Conservation (phyloP, 176 grass and related monocot species). For the Triticum aestivum region DNA sequence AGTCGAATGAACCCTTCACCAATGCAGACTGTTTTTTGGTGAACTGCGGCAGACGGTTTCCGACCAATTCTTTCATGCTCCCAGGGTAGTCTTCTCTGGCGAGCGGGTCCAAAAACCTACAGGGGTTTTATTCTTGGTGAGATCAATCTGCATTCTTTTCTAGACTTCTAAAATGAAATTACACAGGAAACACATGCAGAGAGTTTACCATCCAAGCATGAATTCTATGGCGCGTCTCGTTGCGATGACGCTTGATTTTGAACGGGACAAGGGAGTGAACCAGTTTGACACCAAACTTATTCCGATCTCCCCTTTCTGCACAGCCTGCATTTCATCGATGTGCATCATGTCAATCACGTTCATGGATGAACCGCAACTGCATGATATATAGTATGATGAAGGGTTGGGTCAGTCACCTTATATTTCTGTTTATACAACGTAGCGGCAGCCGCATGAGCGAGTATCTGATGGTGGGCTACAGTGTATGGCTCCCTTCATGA, state of each 20-base stretch:
- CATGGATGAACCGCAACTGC: not conserved
- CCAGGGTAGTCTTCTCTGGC: conserved; percentile 37
- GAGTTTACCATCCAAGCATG: conserved; percentile 61
- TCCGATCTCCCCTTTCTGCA: conserved; percentile 50
- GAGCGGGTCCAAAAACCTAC: conserved; percentile 53
- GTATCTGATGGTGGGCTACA: conserved; percentile 40
- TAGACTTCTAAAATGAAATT: not conserved
- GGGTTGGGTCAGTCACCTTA: conserved; percentile 17
- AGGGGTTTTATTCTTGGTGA: not conserved
- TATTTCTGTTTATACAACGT: conserved; percentile 46
- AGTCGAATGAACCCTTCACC: conserved; percentile 51
- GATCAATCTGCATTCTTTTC: not conserved
- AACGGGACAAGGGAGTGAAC: conserved; percentile 45
- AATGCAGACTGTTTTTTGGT: conserved; percentile 30
- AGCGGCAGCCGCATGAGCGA: conserved; percentile 40
- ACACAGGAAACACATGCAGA: not conserved
- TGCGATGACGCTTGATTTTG: conserved; percentile 23
- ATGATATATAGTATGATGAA: not conserved
- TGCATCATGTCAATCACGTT: not conserved
- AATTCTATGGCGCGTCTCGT: conserved; percentile 42
- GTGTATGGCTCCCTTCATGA: conserved; percentile 57
- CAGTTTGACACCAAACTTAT: conserved; percentile 47
- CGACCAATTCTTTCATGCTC: conserved; percentile 41
- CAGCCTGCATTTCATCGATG: conserved; percentile 9
- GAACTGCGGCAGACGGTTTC: conserved; percentile 43